Evolutionary conservation across 306 rosid species (phyloP), one percentile per base, ranked within the genome.

Genomic region (Quercus suber): DNA sequence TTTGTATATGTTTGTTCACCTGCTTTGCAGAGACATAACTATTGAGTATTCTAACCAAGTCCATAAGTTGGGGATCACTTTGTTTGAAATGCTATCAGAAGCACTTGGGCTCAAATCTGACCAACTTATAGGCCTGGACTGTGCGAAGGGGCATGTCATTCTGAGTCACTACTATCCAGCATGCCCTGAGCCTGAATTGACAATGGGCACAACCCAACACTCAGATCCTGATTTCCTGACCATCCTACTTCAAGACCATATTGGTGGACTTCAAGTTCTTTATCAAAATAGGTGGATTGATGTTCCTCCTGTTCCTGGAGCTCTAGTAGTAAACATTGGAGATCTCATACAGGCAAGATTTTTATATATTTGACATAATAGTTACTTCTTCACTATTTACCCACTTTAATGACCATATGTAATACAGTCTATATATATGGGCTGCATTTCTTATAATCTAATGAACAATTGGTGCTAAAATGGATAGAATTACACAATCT

Each of bases 101-200:
- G 88, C 91, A 55, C 89, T 92, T 23, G 89, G 87, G 20, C 92
- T 92, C 55, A 71, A 49, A 17, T 76, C 83, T 17, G 83, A 75
- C 15, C 76, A 86, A 84, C 80, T 92, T 30, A 75, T 76, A 57
- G 80, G 65, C 28, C 67, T 90, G 79, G 96, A 82, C 5, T 90
- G 92, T 74, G 81, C 74, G 37, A 83, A 86, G 78, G 91, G 84
- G 0, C 84, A 75, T 17, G 3, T 27, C 23, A 35, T 84, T 76
- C 67, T 87, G 1, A 25, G 83, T 41, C 89, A 90, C 58, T 90
- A 89, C 82, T 92, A 88, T 81, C 97, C 96, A 65, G 59, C 90
- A 8, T 90, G 97, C 78, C 96, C 90, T 21, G 79, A 87, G 58
- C 96, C 96, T 31, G 72, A 90, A 25, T 53, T 89, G 9, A 83